Base-by-base conservation (phyloP, 371 early-diverging fungal genomes). In the Chytridium lagenaria region DNA sequence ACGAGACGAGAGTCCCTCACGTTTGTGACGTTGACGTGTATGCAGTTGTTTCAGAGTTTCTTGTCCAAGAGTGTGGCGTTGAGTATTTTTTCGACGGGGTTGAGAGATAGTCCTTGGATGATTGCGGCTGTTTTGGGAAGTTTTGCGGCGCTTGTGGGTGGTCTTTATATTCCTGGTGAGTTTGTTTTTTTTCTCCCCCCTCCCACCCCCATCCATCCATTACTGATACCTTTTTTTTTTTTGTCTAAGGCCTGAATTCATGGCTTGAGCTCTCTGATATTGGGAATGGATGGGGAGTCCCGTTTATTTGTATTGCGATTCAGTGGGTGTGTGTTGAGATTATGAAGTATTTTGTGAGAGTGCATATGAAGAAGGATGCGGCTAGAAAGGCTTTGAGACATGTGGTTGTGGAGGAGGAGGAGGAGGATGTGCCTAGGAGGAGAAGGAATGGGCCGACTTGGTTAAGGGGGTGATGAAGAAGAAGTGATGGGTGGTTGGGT, bases 31-130 rank as follows among this genome's bases (percentile, higher is more conserved):
- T 80, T 95, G 64, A 94, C 92, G 7, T 85, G 89, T 0, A 79
- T 95, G 73, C 95, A 95, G 80, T 81, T 96, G 3, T 79, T 88
- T 28, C 94, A 95, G 70, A 86, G 89, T 0, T 94, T 96, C 78
- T 77, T 92, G 34, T 92, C 93, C 10, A 81, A 93, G 40, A 91
- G 91, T 49, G 83, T 93, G 37, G 81, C 83, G 28, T 77, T 82
- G 16, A 90, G 91, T 44, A 72, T 94, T 23, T 92, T 96, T 79
- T 79, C 69, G 26, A 91, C 88, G 1, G 92, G 91, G 12, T 69
- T 96, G 16, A 71, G 83, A 5, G 85, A 87, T 23, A 96, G 96
- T 81, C 78, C 68, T 67, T 93, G 89, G 88, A 89, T 96, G 91
- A 82, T 96, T 33, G 81, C 77, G 23, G 91, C 92, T 7, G 91